Evolutionary conservation across 208 protist genomes (phyloP).

Genomic region (Strigomonas galati): DNA sequence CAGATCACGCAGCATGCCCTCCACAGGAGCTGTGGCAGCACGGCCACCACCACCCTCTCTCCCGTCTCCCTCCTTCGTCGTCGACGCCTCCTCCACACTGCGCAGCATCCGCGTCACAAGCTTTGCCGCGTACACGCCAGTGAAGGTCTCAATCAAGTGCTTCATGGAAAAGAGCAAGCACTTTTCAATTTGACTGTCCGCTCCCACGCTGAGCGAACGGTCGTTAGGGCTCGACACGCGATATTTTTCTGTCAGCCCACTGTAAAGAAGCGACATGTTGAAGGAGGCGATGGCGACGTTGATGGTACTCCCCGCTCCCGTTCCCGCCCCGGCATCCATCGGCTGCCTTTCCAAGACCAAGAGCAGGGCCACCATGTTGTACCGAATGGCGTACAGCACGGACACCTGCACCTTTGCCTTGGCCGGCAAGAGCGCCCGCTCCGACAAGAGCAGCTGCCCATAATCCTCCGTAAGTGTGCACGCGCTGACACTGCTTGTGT

Average conservation of each 20-base stretch:
- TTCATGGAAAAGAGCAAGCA: not conserved
- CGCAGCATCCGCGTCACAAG: not conserved
- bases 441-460: constrained; percentile 29
- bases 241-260: not conserved
- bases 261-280: not conserved
- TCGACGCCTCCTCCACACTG: not conserved
- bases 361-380: constrained; percentile 25
- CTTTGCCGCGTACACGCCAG: not conserved
- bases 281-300: constrained; percentile 22
- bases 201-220: not conserved
- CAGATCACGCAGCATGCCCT: not conserved
- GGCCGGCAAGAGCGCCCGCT: constrained; percentile 9
- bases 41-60: too few relatives aligned
- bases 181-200: not conserved
- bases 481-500: constrained; percentile 32
- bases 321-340: not conserved
- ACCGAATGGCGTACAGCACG: constrained; percentile 36
- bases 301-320: too few relatives aligned
- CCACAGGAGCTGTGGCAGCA: not conserved
- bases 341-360: not conserved
- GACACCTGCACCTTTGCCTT: constrained; percentile 32
- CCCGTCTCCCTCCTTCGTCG: not conserved
- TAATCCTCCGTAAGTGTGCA: constrained; percentile 26
- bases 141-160: not conserved
- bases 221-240: not conserved